Evolutionary conservation across 352 stramenopile species (phyloP), one percentile per base, ranked within the genome.

Genomic region (Pythium dissimile): DNA sequence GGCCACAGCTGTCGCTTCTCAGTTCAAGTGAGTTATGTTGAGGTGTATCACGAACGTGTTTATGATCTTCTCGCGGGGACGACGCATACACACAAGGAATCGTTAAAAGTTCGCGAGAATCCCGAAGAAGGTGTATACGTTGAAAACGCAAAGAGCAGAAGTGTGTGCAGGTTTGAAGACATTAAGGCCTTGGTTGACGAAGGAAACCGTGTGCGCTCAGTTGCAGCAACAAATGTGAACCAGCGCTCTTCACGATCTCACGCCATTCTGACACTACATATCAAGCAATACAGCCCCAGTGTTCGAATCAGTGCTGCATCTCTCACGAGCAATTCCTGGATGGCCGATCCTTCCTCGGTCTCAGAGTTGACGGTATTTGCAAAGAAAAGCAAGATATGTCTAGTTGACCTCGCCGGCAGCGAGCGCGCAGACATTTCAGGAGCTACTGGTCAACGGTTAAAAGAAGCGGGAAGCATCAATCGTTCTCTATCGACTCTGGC

Each of bases 391-490:
- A 91, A 91, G 42, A 66, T 93, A 26, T 89, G 69, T 26, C 47
- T 93, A 2, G 83, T 93, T 5, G 81, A 93, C 61, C 60, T 93
- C 15, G 81, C 83, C 27, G 76, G 77, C 1, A 90, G 77, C 39
- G 83, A 93, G 43, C 73, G 79, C 11, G 66, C 71, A 0, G 81
- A 91, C 45, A 61, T 80, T 32, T 75, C 70, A 1, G 77, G 67
- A 9, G 66, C 71, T 0, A 80, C 57, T 50, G 77, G 77, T 1
- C 48, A 66, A 15, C 71, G 78, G 34, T 66, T 94, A 0, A 79
- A 83, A 18, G 88, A 97, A 51, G 76, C 78, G 13, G 75, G 73
- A 5, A 89, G 58, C 42, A 92, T 97, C 50, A 96, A 97, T 61
- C 71, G 73, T 18, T 95, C 86, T 15, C 61, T 97, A 5, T 78